phyloP scores from a whole-genome alignment of 306 rosid species.

The Cucumis cinereus region DNA sequence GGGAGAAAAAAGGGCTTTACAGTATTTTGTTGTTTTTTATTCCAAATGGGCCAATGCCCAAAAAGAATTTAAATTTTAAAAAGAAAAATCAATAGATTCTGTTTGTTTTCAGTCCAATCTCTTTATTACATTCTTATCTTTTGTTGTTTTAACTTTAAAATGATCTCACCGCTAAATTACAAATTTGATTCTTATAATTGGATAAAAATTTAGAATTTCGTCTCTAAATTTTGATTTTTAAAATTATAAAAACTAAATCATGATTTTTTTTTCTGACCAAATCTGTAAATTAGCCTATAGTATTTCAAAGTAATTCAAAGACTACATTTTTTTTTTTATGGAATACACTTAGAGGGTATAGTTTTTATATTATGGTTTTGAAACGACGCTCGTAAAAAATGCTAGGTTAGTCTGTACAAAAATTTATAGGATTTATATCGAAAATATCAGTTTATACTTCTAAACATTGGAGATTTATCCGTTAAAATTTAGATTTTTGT shows the following conservation, averaged over 20 bases:
- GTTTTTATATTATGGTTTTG: neutral
- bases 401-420: too few relatives aligned
- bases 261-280: too few relatives aligned
- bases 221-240: too few relatives aligned
- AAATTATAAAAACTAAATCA: too few relatives aligned
- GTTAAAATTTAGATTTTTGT: too few relatives aligned
- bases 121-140: neutral
- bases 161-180: too few relatives aligned
- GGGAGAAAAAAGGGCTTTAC: neutral
- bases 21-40: neutral
- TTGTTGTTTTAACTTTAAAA: neutral
- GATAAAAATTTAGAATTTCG: too few relatives aligned
- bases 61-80: neutral
- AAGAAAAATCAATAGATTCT: neutral
- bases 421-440: too few relatives aligned
- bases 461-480: too few relatives aligned
- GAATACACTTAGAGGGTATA: neutral
- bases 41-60: slow-evolving; percentile 1
- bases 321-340: neutral
- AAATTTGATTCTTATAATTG: too few relatives aligned
- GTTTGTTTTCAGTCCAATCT: neutral
- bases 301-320: neutral
- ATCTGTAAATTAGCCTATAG: too few relatives aligned
- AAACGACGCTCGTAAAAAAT: neutral
- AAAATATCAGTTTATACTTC: too few relatives aligned